Base-by-base conservation (phyloP, 139 green algal species). In the Chlamydomonas sp. region DNA sequence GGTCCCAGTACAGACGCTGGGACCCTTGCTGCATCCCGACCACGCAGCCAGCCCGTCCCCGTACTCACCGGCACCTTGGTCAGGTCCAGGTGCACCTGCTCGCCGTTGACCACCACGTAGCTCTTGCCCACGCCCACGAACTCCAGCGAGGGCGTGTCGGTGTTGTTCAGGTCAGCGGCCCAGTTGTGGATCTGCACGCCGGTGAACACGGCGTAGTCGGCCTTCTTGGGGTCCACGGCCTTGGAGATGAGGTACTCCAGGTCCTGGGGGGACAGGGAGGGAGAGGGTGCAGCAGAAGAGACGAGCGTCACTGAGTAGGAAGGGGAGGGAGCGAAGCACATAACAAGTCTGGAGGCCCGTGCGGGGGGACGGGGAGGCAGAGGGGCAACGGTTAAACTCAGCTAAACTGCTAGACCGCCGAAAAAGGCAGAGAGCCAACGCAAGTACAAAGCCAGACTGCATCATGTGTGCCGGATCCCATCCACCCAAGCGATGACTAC, bases 111-210 rank as follows among this genome's bases (percentile, higher is more conserved):
- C 58, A 97, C 95, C 67, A 95, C 91, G 90, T 97, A 97, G 77
- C 93, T 91, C 31, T 91, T 92, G 89, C 79, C 85, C 62, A 91
- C 90, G 18, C 89, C 87, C 16, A 97, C 93, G 84, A 96, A 97
- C 94, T 98, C 96, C 61, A 98, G 83, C 62, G 81, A 90, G n/a
- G 88, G 85, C 5, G 71, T 17, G 74, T 78, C 73, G 1, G 74
- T 84, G 76, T 88, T 84, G 80, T 88, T 87, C 75, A 95, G 93
- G 61, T 95, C 80, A 9, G 89, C 80, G 63, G 90, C 89, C 94
- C 94, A 97, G 91, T 95, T 96, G 92, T 99, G 97, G 91, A 99
- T 88, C 88, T 99, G 96, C 59, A 98, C 91, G 78, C 97, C 97
- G 2, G 95, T 95, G 68, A 96, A 93, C 18, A 98, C 93, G 10